Base-by-base conservation (phyloP, 148 eudicot species). In the Persicaria maculosa region DNA sequence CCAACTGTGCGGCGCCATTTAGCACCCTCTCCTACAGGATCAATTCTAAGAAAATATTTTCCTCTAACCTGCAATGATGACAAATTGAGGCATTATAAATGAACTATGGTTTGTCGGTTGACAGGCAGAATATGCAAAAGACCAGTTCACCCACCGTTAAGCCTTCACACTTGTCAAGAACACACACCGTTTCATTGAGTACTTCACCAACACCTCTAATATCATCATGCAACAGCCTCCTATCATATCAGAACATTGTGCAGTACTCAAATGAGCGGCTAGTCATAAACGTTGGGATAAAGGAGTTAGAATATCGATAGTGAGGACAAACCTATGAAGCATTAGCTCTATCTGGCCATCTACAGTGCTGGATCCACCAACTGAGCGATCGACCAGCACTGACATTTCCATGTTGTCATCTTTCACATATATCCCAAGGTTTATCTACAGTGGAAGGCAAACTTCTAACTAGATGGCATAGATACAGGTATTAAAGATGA, bases 1-100 rank as follows among this genome's bases (percentile, higher is more conserved):
- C 98, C 97, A 79, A 83, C 81, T 77, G 87, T 87, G 72, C 97
- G 92, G 54, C 98, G 97, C 98, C 98, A 94, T 83, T 77, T 92
- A 57, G 98, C 96, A 72, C 98, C 98, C 68, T 94, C 90, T 68
- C 98, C 97, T 1, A 83, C 72, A 67, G 88, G 93, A 82, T 94
- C 97, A 25, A 94, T 88, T 84, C 88, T 90, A 4, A 94, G 48
- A 77, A 79, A 94, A 74, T 78, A 92, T 76, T 87, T 94, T 68
- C 98, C 98, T 84, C 80, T 87, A 76, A 94, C 78, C 97, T 94
- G 88, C 82, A 84, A 67, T 12, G 36, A 5, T 6, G 19, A 67
- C 44, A 36, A 7, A 40, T 36, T 15, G 71, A 11, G 31, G 44
- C 71, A 67, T 36, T 2, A 11, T 40, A 44, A 44, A 44, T 10